Evolutionary conservation across 306 rosid species (phyloP).

Genomic region (Cyamopsis tetragonoloba): DNA sequence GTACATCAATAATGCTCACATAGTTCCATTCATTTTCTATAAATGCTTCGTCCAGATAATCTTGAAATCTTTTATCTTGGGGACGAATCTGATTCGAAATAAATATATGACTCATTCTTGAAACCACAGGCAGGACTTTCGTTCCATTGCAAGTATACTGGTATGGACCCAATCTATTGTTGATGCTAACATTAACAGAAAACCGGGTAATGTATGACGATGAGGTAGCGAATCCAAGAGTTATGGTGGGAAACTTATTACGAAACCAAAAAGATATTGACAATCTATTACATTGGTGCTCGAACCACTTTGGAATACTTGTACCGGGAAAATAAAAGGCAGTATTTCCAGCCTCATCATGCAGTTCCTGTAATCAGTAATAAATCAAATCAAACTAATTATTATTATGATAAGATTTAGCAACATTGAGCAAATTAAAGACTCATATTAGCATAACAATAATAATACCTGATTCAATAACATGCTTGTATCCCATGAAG

Average conservation of each 20-base stretch:
- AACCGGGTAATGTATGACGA: background rate
- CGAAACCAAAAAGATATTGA: background rate
- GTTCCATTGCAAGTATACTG: background rate
- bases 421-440: background rate
- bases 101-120: background rate
- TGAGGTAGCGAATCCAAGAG: background rate
- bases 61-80: background rate
- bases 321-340: background rate
- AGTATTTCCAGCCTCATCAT: background rate
- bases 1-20: background rate
- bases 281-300: background rate
- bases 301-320: background rate
- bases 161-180: background rate
- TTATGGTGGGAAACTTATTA: background rate
- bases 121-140: too few species aligned
- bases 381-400: too few species aligned
- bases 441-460: background rate
- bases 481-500: background rate
- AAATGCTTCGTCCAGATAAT: background rate
- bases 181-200: background rate
- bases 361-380: background rate
- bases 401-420: background rate
- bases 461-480: background rate
- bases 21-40: background rate
- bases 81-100: background rate